Evolutionary conservation across 208 protist species (phyloP).

Genomic region (Leishmania tarentolae): DNA sequence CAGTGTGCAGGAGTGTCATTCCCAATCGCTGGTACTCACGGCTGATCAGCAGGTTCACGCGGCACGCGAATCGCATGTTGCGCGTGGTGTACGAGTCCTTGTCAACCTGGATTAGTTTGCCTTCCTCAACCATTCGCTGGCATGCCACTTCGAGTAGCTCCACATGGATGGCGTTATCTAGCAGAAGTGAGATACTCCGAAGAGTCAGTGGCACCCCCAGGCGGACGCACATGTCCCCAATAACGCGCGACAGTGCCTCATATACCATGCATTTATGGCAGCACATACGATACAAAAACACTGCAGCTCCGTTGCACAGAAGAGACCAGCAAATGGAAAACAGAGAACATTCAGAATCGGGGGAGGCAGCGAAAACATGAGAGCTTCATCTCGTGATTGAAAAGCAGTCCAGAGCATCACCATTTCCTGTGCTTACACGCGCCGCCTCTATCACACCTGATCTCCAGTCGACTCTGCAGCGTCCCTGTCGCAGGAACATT

Average conservation of each 20-base stretch:
- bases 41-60: constrained; percentile 66
- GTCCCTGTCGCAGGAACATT: neutral
- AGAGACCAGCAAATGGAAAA: neutral
- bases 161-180: constrained; percentile 58
- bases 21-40: constrained; percentile 81
- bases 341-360: neutral
- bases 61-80: constrained; percentile 38
- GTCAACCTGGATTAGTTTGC: constrained; percentile 51
- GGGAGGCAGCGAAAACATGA: neutral
- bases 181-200: constrained; percentile 40
- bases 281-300: neutral
- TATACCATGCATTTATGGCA: constrained; percentile 72
- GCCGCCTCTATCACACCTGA: neutral
- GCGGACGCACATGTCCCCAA: constrained; percentile 70
- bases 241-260: constrained; percentile 58
- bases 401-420: neutral
- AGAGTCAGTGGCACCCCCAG: constrained; percentile 65
- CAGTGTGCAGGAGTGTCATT: constrained; percentile 65
- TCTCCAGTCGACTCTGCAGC: neutral
- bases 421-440: neutral
- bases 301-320: neutral
- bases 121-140: constrained; percentile 63
- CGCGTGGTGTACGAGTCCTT: constrained; percentile 62
- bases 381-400: neutral
- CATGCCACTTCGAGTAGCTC: constrained; percentile 64